Evolutionary conservation across 2,329 filamentous ascomycete genomes (phyloP).

Genomic region (Phialocephala sp.): DNA sequence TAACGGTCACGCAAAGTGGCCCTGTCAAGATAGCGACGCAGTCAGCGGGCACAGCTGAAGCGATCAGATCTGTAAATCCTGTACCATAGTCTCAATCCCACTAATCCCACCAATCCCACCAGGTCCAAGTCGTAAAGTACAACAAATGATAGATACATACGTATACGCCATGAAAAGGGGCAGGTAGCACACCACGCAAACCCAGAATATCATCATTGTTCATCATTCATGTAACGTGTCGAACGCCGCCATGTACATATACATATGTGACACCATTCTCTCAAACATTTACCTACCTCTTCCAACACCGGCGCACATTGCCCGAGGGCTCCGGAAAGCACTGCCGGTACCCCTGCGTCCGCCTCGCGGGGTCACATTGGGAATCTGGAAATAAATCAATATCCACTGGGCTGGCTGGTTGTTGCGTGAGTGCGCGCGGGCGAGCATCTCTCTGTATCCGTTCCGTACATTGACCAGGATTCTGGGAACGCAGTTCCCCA

Average conservation of each 20-base stretch:
- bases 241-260: no score
- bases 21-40: not conserved
- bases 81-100: not conserved
- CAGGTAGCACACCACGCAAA: no score
- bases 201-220: no score
- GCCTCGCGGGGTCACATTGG: not conserved
- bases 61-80: not conserved
- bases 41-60: not conserved
- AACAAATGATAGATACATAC: not conserved
- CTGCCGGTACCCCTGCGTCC: not conserved
- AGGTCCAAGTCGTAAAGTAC: not conserved
- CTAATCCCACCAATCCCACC: not conserved
- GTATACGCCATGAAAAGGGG: no score
- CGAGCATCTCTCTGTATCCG: no score
- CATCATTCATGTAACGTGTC: no score
- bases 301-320: not conserved
- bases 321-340: not conserved
- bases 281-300: no score
- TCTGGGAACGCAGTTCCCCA: no score
- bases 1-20: slow-evolving; percentile 1
- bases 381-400: not conserved
- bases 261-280: no score
- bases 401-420: not conserved
- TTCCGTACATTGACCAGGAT: no score
- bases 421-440: no score